Evolutionary conservation across 2,329 filamentous ascomycete genomes (phyloP).

Genomic region (Ceratocystis albifundus): DNA sequence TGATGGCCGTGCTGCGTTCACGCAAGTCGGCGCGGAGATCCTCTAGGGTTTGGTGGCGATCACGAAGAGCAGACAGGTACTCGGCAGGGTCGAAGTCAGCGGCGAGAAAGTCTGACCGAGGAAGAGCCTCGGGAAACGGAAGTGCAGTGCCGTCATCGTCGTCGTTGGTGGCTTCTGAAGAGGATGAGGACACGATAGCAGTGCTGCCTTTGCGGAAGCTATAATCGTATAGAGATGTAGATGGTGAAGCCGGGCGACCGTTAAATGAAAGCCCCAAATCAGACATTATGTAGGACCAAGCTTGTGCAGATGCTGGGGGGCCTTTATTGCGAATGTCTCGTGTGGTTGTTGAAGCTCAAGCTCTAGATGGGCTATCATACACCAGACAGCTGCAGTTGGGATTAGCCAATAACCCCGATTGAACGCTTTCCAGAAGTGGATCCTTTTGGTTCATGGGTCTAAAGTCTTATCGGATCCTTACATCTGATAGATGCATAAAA

Average conservation of each 20-base stretch:
- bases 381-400: neutral
- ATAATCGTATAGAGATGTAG: constrained; percentile 17
- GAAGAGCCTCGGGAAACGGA: constrained; percentile 77
- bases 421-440: neutral
- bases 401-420: constrained; percentile 12
- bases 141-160: constrained; percentile 56
- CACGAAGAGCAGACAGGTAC: constrained; percentile 66
- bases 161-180: constrained; percentile 28
- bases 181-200: constrained; percentile 23
- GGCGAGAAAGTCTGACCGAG: constrained; percentile 69
- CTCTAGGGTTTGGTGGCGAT: constrained; percentile 91
- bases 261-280: constrained; percentile 2
- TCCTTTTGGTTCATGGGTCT: neutral
- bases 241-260: constrained; percentile 15
- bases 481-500: constrained; percentile 8
- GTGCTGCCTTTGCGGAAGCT: constrained; percentile 17
- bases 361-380: neutral
- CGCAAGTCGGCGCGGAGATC: constrained; percentile 81
- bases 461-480: neutral
- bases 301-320: neutral
- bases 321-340: neutral
- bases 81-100: constrained; percentile 64
- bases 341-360: neutral
- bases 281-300: constrained; percentile 1
- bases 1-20: constrained; percentile 65